Evolutionary conservation across 2,329 filamentous ascomycete genomes (phyloP).

Genomic region (Atkinsonella texensis): DNA sequence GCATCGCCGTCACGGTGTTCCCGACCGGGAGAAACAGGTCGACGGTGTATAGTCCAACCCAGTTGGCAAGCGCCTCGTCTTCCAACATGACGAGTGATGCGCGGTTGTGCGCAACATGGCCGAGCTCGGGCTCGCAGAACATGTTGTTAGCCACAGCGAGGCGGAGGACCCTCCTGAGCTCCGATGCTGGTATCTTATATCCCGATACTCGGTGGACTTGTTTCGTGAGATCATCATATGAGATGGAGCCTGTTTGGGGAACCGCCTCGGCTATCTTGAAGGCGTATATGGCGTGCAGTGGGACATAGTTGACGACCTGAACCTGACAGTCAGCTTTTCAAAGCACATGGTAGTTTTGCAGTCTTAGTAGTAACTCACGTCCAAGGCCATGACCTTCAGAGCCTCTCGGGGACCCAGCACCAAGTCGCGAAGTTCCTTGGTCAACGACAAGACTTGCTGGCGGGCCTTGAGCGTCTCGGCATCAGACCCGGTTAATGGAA

Average conservation of each 20-base stretch:
- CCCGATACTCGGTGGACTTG: conserved; percentile 20
- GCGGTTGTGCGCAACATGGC: conserved; percentile 27
- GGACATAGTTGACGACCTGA: conserved; percentile 16
- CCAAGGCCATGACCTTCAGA: conserved; percentile 16
- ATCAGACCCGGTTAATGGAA: conserved; percentile 7
- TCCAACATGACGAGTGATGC: conserved; percentile 19
- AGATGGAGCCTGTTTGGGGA: conserved; percentile 15
- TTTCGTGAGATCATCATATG: conserved; percentile 15
- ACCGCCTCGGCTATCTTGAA: conserved; percentile 20
- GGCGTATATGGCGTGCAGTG: conserved; percentile 19
- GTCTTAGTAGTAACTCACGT: conserved; percentile 11
- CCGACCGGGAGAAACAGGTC: conserved; percentile 20
- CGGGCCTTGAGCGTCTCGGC: conserved; percentile 8
- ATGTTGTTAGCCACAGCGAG: conserved; percentile 26
- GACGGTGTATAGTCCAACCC: conserved; percentile 18
- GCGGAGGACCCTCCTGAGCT: conserved; percentile 25
- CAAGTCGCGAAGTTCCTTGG: conserved; percentile 12
- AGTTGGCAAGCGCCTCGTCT: conserved; percentile 16
- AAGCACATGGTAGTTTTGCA: background rate
- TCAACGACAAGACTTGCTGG: conserved; percentile 11
- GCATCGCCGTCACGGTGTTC: conserved; percentile 21
- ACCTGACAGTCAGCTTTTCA: background rate
- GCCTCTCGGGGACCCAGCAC: conserved; percentile 12
- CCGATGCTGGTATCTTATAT: conserved; percentile 21
- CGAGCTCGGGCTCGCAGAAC: conserved; percentile 26